These are phyloP conservation scores for Aspergillus fischeri DNA, from an alignment of 2,329 filamentous ascomycete species.

Conservation along the genomic window DNA sequence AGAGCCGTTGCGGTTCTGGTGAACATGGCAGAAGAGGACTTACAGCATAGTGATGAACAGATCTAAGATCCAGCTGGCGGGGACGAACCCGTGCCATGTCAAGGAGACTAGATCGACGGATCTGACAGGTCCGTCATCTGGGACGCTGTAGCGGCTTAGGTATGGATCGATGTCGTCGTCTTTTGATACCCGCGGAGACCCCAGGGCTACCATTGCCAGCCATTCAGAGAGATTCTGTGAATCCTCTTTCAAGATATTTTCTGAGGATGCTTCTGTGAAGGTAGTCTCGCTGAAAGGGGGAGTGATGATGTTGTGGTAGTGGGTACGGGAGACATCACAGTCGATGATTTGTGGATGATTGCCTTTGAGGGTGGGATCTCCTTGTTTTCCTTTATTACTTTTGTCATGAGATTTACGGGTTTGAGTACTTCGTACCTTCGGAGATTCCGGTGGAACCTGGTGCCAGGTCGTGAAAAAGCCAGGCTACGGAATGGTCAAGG, in stretches of 20 bases:
- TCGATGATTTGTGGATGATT: conserved; percentile 36
- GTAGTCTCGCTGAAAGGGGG: conserved; percentile 28
- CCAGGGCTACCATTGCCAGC: conserved; percentile 54
- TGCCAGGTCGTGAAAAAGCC: conserved; percentile 69
- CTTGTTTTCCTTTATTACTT: conserved; percentile 14
- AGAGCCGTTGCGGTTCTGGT: background rate
- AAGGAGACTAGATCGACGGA: conserved; percentile 31
- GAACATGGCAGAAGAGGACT: conserved; percentile 14
- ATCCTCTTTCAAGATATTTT: conserved; percentile 56
- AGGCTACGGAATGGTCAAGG: conserved; percentile 62
- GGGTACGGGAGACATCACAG: conserved; percentile 21
- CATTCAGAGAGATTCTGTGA: conserved; percentile 58
- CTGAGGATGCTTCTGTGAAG: conserved; percentile 26
- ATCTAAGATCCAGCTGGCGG: conserved; percentile 36
- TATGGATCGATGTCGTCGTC: conserved; percentile 41
- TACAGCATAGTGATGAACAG: conserved; percentile 36
- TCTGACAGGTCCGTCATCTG: conserved; percentile 23
- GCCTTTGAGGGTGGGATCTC: conserved; percentile 30
- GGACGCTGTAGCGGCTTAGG: conserved; percentile 41
- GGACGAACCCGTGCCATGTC: conserved; percentile 43
- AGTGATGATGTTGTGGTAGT: conserved; percentile 24
- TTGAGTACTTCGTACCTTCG: conserved; percentile 38
- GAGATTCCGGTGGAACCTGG: conserved; percentile 19
- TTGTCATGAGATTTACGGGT: background rate
- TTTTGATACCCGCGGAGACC: conserved; percentile 35